Conservation (phyloP, 345 rosid species). For the Linum tenue region DNA sequence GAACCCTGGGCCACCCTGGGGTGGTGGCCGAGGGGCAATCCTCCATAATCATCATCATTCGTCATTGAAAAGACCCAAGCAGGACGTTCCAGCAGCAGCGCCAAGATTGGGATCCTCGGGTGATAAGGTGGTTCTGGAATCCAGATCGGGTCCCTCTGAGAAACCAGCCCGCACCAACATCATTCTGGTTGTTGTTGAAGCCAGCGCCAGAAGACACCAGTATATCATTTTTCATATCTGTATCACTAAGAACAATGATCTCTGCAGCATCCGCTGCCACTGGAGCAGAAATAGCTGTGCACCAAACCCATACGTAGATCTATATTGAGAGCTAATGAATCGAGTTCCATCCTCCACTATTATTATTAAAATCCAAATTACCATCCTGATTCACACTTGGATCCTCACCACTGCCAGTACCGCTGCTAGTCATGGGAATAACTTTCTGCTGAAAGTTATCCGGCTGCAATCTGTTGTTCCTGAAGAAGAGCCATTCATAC, state of each 20-base stretch:
- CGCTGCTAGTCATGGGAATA: slow-evolving; percentile 89
- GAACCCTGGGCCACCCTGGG: slow-evolving; percentile 61
- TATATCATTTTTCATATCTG: slow-evolving; percentile 63
- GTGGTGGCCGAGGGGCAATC: slow-evolving; percentile 58
- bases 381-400: slow-evolving; percentile 87
- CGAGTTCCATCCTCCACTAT: slow-evolving; percentile 61
- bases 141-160: slow-evolving; percentile 40
- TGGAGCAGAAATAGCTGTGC: slow-evolving; percentile 43
- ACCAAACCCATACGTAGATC: slow-evolving; percentile 42
- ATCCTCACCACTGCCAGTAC: slow-evolving; percentile 90
- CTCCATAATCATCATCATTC: slow-evolving; percentile 55
- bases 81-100: slow-evolving; percentile 35
- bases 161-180: slow-evolving; percentile 44
- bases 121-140: slow-evolving; percentile 37
- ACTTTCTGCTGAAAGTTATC: slow-evolving; percentile 45
- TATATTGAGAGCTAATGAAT: slow-evolving; percentile 60
- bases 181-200: slow-evolving; percentile 40
- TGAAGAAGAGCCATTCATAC: slow-evolving; percentile 44
- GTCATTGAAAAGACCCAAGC: slow-evolving; percentile 50
- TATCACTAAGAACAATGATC: slow-evolving; percentile 81
- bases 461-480: slow-evolving; percentile 36
- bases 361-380: slow-evolving; percentile 51
- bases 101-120: slow-evolving; percentile 50
- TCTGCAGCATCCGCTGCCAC: slow-evolving; percentile 36
- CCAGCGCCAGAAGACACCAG: slow-evolving; percentile 40